phyloP scores from a whole-genome alignment of 1,284 basidiomycete species.

The Trichosporon sp. region DNA sequence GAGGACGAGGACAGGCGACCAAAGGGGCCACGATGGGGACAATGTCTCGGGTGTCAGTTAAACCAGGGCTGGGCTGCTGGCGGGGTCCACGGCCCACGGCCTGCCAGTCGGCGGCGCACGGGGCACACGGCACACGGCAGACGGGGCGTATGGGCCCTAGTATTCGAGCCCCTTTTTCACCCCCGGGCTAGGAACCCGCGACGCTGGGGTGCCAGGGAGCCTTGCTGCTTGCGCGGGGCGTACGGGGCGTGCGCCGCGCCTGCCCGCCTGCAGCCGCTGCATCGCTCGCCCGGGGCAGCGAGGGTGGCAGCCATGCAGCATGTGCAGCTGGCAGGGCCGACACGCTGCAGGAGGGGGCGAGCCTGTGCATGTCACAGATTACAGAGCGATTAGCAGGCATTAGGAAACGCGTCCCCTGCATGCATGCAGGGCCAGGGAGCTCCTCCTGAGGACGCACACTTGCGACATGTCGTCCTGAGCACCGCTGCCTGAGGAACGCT shows the following conservation, averaged over 20 bases:
- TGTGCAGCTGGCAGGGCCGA: neutral
- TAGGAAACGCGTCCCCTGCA: neutral
- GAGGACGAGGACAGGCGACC: neutral
- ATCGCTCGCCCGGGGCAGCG: no score
- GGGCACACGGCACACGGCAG: no score
- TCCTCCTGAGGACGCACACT: neutral
- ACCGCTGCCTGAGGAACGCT: neutral
- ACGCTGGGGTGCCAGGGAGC: neutral
- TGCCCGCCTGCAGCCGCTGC: no score
- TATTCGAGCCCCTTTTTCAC: conserved; percentile 4
- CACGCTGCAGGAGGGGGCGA: neutral
- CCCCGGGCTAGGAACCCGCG: conserved; percentile 5
- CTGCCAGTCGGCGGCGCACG: no score
- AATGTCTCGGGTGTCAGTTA: neutral
- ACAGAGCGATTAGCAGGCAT: neutral
- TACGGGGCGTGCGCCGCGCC: no score
- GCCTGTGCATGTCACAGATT: neutral
- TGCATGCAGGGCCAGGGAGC: no score
- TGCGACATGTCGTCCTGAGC: neutral
- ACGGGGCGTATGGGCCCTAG: no score
- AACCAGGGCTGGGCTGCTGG: neutral
- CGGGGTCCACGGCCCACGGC: no score
- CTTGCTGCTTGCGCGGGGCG: neutral
- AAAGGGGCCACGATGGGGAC: neutral
- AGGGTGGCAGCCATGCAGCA: neutral